A percentile compares a stretch with the other conserved stretches of the same genome.
Evolutionary conservation across 768 basidiomycete genomes (phyloP).

Genomic region (Trametes cingulata): DNA sequence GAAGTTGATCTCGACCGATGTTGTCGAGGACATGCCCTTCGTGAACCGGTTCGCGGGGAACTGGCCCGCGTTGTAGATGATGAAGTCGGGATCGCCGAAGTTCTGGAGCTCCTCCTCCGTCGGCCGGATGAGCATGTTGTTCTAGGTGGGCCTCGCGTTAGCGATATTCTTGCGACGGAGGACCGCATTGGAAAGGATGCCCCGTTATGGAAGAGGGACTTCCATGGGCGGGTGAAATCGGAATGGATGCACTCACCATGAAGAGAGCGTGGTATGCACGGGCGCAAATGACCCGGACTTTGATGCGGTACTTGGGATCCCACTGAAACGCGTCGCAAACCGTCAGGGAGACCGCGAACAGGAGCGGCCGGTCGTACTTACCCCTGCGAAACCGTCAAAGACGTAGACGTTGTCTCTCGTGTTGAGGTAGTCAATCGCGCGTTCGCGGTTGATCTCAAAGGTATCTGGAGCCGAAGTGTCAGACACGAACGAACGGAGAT

Average conservation of each 20-base stretch:
- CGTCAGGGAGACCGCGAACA: not conserved
- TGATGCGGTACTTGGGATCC: slow-evolving; percentile 99
- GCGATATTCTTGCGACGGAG: slow-evolving; percentile 18
- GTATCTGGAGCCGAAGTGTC: slow-evolving; percentile 60
- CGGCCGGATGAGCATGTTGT: slow-evolving; percentile 99
- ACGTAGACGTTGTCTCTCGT: slow-evolving; percentile 98
- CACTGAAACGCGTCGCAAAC: slow-evolving; percentile 49
- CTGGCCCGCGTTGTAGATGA: slow-evolving; percentile 99
- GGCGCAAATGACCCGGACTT: slow-evolving; percentile 98
- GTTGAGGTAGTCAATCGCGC: slow-evolving; percentile 98
- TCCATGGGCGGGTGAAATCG: slow-evolving; percentile 11
- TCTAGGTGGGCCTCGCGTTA: slow-evolving; percentile 43
- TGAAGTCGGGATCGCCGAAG: slow-evolving; percentile 98
- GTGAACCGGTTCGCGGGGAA: slow-evolving; percentile 99
- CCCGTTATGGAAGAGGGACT: slow-evolving; percentile 3
- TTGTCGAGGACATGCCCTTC: slow-evolving; percentile 99
- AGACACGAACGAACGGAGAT: not conserved
- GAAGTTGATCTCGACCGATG: slow-evolving; percentile 99
- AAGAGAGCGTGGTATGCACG: slow-evolving; percentile 98
- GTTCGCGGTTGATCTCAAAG: slow-evolving; percentile 98
- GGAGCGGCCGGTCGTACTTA: slow-evolving; percentile 36
- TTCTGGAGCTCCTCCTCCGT: slow-evolving; percentile 90
- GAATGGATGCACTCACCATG: slow-evolving; percentile 66
- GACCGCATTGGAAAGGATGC: slow-evolving; percentile 4
- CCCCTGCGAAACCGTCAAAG: slow-evolving; percentile 93